Evolutionary conservation across 2,329 filamentous ascomycete genomes (phyloP).

Genomic region (Byssochlamys sp.): DNA sequence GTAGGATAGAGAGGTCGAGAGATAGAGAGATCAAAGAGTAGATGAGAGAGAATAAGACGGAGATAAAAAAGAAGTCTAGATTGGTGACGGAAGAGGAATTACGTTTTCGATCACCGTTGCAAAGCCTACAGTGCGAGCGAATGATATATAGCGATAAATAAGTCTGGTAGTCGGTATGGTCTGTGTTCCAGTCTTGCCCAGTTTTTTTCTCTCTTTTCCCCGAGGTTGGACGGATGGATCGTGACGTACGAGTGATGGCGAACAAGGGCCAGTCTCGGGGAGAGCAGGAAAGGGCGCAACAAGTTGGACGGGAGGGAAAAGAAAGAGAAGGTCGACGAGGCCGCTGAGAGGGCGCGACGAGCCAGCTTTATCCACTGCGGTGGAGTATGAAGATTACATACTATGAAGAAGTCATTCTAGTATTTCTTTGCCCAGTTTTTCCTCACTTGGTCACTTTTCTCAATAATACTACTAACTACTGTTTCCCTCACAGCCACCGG

Average conservation of each 20-base stretch:
- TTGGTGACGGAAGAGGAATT: not conserved
- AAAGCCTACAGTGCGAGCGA: not conserved
- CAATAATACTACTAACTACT: no score
- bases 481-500: not conserved
- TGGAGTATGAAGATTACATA: conserved; percentile 6
- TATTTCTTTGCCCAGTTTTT: no score
- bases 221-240: not conserved
- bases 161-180: not conserved
- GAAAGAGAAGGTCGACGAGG: conserved; percentile 10
- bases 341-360: conserved; percentile 4
- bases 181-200: not conserved
- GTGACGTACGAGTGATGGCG: conserved; percentile 17
- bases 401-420: not conserved
- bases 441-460: no score
- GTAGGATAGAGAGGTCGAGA: no score
- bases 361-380: conserved; percentile 17
- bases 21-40: no score
- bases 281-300: not conserved
- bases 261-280: not conserved
- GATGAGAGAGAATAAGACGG: no score
- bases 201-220: not conserved
- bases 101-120: not conserved
- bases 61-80: no score
- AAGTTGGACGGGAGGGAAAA: conserved; percentile 3
- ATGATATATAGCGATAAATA: not conserved